Evolutionary conservation across 1,139 yeast genomes (phyloP), one percentile per base, ranked within the genome.

Genomic region (Kodamaea suecica): DNA sequence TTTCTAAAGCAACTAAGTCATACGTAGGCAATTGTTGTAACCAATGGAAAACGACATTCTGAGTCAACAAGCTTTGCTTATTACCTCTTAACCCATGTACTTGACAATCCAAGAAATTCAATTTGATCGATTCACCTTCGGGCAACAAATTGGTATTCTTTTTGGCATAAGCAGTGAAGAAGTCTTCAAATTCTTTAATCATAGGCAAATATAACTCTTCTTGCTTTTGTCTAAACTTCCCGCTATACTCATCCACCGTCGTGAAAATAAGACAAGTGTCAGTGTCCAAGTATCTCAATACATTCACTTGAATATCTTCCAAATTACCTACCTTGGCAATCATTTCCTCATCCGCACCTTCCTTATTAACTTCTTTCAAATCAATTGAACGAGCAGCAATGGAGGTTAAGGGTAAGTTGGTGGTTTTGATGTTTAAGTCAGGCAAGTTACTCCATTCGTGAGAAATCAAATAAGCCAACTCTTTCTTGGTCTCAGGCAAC

Each of bases 401-500:
- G 0, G 96, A 86, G 0, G 98, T 92, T 40, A 92, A 63, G 2
- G 97, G 97, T 33, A 92, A 70, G 16, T 86, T 68, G 53, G 84
- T 84, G 21, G 92, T 83, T 55, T 84, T 85, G 49, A 90, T 76
- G 44, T 83, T 77, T 44, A 83, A 69, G 38, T 75, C 73, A 1
- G 95, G 78, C 40, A 92, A 64, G 34, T 76, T 74, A 36, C 79
- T 72, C 98, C 98, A 94, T 62, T 92, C 99, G 52, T 87, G 88
- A 29, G 80, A 80, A 27, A 94, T 66, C 52, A 90, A 61, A 47
- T 80, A 70, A 0, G 97, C 96, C 44, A 92, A 65, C 15, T 76
- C 59, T 30, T 71, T 64, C 53, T 84, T 83, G 12, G 63, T 44
- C 23, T 59, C 53, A 2, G 96, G 95, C 12, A 94, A 61, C 2